A percentile compares a stretch with the other conserved stretches of the same genome.
Conservation (phyloP, 2,329 filamentous ascomycete genomes). For the Plectosphaerella sp. region DNA sequence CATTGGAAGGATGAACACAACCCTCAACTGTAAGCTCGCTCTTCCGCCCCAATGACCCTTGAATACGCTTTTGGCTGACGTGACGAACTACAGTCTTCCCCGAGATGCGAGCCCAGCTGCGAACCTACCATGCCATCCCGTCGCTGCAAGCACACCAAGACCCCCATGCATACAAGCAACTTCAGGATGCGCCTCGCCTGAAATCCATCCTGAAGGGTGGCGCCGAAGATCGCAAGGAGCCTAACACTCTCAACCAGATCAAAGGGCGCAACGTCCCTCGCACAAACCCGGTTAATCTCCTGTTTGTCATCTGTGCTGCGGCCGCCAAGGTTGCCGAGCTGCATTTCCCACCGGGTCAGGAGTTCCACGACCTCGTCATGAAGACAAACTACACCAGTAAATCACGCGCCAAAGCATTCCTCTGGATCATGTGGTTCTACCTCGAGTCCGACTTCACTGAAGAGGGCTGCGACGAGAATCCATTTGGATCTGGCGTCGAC, state of each 20-base stretch:
- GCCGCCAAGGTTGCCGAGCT: constrained; percentile 89
- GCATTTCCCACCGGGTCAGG: constrained; percentile 78
- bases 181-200: constrained; percentile 91
- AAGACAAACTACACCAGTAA: constrained; percentile 74
- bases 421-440: constrained; percentile 99
- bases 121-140: constrained; percentile 97
- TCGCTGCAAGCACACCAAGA: constrained; percentile 94
- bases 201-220: constrained; percentile 98
- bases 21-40: constrained; percentile 74
- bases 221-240: constrained; percentile 84
- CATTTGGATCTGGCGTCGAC: constrained; percentile 72
- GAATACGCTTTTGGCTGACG: constrained; percentile 11
- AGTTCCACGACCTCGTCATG: constrained; percentile 98
- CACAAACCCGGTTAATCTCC: constrained; percentile 94
- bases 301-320: constrained; percentile 88
- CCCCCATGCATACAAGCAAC: constrained; percentile 92
- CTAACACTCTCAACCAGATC: constrained; percentile 77
- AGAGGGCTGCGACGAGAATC: constrained; percentile 84
- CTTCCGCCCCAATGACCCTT: not conserved
- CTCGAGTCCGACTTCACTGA: constrained; percentile 91
- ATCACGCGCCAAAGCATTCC: constrained; percentile 80
- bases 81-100: constrained; percentile 70
- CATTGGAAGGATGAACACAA: constrained; percentile 97
- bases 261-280: constrained; percentile 62
- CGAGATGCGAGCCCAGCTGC: constrained; percentile 95